These are phyloP conservation scores for Cyclotella sp. DNA, from an alignment of 108 stramenopile genomes.

Conservation along the genomic window DNA sequence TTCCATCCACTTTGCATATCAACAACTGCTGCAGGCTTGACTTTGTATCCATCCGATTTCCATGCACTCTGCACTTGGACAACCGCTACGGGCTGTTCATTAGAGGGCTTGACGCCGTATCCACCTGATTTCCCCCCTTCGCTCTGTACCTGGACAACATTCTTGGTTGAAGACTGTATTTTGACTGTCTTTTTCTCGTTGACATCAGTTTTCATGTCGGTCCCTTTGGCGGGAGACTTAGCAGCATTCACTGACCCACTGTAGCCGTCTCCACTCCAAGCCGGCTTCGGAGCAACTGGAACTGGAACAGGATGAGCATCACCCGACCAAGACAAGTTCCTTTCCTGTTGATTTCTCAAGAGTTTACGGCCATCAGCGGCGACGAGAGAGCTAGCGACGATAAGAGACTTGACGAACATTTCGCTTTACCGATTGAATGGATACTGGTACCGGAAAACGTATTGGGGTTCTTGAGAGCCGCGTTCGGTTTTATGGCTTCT, in stretches of 20 bases:
- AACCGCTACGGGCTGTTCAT: too few species aligned
- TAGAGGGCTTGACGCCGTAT: too few species aligned
- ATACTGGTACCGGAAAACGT: too few species aligned
- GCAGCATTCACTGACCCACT: neutral
- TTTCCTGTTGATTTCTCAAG: slow-evolving; percentile 4
- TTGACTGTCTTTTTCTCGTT: neutral
- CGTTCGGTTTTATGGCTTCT: neutral
- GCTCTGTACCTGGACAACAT: too few species aligned
- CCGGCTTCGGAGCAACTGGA: neutral
- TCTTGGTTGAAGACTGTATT: too few species aligned
- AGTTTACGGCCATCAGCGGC: slow-evolving; percentile 14
- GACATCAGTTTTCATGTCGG: slow-evolving; percentile 6
- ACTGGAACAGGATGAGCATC: slow-evolving; percentile 8
- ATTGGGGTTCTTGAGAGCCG: too few species aligned
- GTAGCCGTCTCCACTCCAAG: slow-evolving; percentile 9
- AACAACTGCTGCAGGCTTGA: neutral
- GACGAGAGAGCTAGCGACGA: neutral
- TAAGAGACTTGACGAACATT: slow-evolving; percentile 12
- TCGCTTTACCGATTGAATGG: neutral
- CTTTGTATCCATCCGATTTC: neutral
- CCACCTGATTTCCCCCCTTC: too few species aligned
- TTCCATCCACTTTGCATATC: too few species aligned
- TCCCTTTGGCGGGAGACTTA: neutral
- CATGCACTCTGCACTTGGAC: too few species aligned
- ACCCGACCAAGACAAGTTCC: neutral